Percentiles rank a stretch among this genome's conserved stretches.
Evolutionary conservation across 306 rosid species (phyloP).

Genomic region (Hylodesmum podocarpum): DNA sequence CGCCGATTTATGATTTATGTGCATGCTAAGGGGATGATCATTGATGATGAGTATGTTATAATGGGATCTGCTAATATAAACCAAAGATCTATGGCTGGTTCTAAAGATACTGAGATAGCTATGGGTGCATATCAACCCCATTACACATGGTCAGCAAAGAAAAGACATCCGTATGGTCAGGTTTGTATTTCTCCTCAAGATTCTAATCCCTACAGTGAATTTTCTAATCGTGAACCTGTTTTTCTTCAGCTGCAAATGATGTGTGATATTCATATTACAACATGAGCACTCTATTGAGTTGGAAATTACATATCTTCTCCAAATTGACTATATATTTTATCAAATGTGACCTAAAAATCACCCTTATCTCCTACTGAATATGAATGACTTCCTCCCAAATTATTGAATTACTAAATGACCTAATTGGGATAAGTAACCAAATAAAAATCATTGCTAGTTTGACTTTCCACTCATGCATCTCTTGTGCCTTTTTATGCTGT

Average conservation of each 20-base stretch:
- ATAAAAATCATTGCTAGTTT: constrained; percentile 9
- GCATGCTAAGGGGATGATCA: constrained; percentile 92
- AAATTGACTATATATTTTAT: background rate
- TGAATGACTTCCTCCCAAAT: constrained; percentile 7
- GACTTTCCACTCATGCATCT: constrained; percentile 15
- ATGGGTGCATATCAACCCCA: constrained; percentile 96
- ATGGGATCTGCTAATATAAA: constrained; percentile 96
- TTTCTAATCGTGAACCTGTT: background rate
- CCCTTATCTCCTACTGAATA: constrained; percentile 9
- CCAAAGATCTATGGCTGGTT: constrained; percentile 97
- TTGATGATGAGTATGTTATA: constrained; percentile 88
- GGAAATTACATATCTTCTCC: background rate
- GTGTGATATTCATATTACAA: constrained; percentile 14
- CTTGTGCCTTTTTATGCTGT: background rate
- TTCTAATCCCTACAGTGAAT: background rate
- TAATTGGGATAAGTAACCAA: background rate
- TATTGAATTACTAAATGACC: constrained; percentile 14
- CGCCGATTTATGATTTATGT: constrained; percentile 89
- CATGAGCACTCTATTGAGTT: background rate
- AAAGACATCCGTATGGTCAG: constrained; percentile 79
- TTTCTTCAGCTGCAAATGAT: constrained; percentile 5
- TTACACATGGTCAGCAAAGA: constrained; percentile 64
- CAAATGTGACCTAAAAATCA: constrained; percentile 10
- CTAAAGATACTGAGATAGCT: constrained; percentile 97
- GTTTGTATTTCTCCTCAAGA: constrained; percentile 44